Base-by-base conservation (phyloP, 768 basidiomycete species). In the Russula compacta region DNA sequence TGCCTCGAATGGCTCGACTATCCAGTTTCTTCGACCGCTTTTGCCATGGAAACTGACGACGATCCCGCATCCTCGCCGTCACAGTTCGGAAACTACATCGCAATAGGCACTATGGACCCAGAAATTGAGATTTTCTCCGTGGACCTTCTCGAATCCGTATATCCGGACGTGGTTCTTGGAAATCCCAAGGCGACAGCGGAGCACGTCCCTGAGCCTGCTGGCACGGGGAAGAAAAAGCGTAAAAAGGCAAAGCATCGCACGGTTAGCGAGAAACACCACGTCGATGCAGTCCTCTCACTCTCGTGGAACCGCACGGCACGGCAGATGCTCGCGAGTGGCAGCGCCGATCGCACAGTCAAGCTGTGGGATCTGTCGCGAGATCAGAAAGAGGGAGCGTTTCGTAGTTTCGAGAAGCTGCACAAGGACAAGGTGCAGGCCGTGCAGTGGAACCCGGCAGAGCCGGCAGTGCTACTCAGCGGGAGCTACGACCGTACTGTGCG, bases 1-100 rank as follows among this genome's bases (percentile, higher is more conserved):
- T 98, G 95, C 68, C 89, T 99, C 60, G 97, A 99, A 79, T 99
- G 97, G 97, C 86, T 98, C 61, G 92, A 98, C 72, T 98, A 93
- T 73, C 82, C 87, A n/a, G 90, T 92, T 24, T 74, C 69, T 19
- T 67, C 69, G 44, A 67, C 85, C 61, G 75, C 85, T 59, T 77
- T 78, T 68, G 72, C 15, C 71, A 72, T 47, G 64, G 71, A 60
- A 58, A 69, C 56, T 1, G 48, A 44, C 9, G 60, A 65, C n/a
- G 40, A 43, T 4, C 15, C 69, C 57, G 64, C 60, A 11, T 56
- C 72, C n/a, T 72, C 75, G 6, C 66, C 69, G 15, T 70, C 70
- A 66, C 65, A 73, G 51, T 81, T 83, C 54, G 93, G 93, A 6
- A 95, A 87, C 71, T 98, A 90, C 73, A 86, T 99, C 66, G 97